Percentiles rank a stretch among this genome's conserved stretches.
These are phyloP conservation scores for Phoma sp. DNA, from an alignment of 2,329 filamentous ascomycete genomes.

Conservation along the genomic window DNA sequence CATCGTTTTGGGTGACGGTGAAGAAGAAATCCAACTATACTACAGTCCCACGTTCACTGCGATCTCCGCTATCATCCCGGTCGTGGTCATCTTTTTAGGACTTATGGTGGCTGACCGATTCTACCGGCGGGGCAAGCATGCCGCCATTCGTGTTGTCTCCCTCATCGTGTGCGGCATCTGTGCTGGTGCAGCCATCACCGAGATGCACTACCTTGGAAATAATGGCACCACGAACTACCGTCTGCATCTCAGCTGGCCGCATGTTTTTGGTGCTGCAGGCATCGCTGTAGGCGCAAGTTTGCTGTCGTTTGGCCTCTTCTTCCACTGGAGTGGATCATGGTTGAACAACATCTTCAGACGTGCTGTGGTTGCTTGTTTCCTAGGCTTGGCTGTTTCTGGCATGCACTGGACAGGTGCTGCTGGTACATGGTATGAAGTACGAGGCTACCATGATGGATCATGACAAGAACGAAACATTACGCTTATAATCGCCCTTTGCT, in stretches of 20 bases:
- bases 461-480: conserved; percentile 65
- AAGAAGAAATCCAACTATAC: conserved; percentile 69
- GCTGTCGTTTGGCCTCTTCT: conserved; percentile 76
- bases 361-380: conserved; percentile 68
- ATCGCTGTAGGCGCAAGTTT: conserved; percentile 78
- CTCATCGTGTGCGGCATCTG: conserved; percentile 68
- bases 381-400: conserved; percentile 78
- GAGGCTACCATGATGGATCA: conserved; percentile 52
- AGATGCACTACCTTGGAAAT: conserved; percentile 91
- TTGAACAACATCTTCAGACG: conserved; percentile 81
- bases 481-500: conserved; percentile 74
- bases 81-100: conserved; percentile 76
- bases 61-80: conserved; percentile 80
- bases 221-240: conserved; percentile 80
- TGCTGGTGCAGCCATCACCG: conserved; percentile 77
- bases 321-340: conserved; percentile 78
- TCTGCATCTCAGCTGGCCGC: conserved; percentile 65
- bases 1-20: conserved; percentile 71
- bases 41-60: conserved; percentile 77
- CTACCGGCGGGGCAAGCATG: conserved; percentile 37
- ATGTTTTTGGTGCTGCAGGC: conserved; percentile 72
- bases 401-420: conserved; percentile 87
- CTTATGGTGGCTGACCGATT: conserved; percentile 70
- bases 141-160: conserved; percentile 36
- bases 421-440: conserved; percentile 72